These are phyloP conservation scores for Maudiozyma saulgeensis DNA, from an alignment of 805 yeast genomes.

Conservation along the genomic window DNA sequence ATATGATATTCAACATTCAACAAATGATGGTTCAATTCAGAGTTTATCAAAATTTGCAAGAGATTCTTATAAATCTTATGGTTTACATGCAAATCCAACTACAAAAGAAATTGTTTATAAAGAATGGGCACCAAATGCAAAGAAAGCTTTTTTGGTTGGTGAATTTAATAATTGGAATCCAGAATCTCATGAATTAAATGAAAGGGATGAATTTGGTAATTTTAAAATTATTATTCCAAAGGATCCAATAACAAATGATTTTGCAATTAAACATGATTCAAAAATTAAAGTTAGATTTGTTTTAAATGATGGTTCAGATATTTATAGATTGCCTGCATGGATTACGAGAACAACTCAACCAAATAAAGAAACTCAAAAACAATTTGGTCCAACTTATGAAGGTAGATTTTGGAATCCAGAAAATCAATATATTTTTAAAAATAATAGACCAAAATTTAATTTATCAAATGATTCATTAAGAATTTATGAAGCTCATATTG, in stretches of 20 bases:
- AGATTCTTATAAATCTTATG: constrained; percentile 64
- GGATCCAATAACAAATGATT: constrained; percentile 23
- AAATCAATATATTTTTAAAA: constrained; percentile 46
- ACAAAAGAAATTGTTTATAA: constrained; percentile 51
- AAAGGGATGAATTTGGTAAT: constrained; percentile 57
- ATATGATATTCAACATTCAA: constrained; percentile 32
- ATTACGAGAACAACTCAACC: constrained; percentile 73
- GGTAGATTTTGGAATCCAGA: constrained; percentile 91
- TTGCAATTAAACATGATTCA: constrained; percentile 74
- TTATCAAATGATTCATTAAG: constrained; percentile 42
- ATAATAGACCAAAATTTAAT: constrained; percentile 49
- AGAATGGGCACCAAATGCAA: constrained; percentile 91
- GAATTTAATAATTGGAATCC: constrained; percentile 85
- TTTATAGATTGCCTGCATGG: constrained; percentile 89
- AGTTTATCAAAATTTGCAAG: constrained; percentile 60
- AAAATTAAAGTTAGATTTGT: constrained; percentile 62
- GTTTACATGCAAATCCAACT: constrained; percentile 52
- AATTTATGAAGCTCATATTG: constrained; percentile 92
- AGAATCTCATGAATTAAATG: constrained; percentile 40
- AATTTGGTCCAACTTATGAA: constrained; percentile 48
- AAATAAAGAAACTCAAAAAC: constrained; percentile 38
- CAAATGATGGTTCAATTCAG: constrained; percentile 42
- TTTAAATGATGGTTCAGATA: constrained; percentile 54
- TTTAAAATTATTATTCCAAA: constrained; percentile 59
- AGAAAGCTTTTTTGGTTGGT: constrained; percentile 68